Base-by-base conservation (phyloP, 345 rosid genomes). In the Brassica rapa region DNA sequence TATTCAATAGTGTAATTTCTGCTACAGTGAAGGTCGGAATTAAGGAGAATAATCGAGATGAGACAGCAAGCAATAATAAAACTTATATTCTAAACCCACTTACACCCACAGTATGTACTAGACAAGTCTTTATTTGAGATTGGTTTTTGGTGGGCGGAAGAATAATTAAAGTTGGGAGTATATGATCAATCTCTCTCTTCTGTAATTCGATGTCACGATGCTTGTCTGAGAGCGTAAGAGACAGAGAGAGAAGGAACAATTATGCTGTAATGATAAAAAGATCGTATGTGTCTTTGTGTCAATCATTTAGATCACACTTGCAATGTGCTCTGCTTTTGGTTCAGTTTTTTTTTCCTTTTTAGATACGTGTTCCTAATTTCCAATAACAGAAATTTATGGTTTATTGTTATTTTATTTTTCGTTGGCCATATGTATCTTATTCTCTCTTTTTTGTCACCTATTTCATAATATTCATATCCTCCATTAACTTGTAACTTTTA, bases 81-180 rank as follows among this genome's bases (percentile, higher is more conserved):
- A 67, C 64, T 53, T 68, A 70, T 63, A 74, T 74, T 80, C 83
- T 70, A 43, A 80, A 74, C 71, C 82, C 83, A 80, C 83, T 80
- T 53, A 30, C 61, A 74, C 64, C 43, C 30, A 73, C 62, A 73
- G 49, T 24, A 73, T 62, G 71, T 49, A 53, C 0, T 62, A 68
- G 78, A 79, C 78, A 79, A 35, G 53, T 68, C 78, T 62, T 32
- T 67, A 51, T 56, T 60, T 39, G 61, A 80, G 75, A 70, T 74
- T 74, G 71, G 67, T 80, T 56, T 80, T 56, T 80, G 75, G 82
- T 74, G 82, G 82, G 67, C 79, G 75, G 74, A 62, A 66, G 83
- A 80, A 80, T 80, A 80, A 69, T 69, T 74, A 80, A 80, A 74
- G 83, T 55, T 55, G 24, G 8, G 24, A 73, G 41, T 32, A 46